Evolutionary conservation across 192 early-diverging fungal species (phyloP).

Genomic region (Lunasporangiospora selenospora): DNA sequence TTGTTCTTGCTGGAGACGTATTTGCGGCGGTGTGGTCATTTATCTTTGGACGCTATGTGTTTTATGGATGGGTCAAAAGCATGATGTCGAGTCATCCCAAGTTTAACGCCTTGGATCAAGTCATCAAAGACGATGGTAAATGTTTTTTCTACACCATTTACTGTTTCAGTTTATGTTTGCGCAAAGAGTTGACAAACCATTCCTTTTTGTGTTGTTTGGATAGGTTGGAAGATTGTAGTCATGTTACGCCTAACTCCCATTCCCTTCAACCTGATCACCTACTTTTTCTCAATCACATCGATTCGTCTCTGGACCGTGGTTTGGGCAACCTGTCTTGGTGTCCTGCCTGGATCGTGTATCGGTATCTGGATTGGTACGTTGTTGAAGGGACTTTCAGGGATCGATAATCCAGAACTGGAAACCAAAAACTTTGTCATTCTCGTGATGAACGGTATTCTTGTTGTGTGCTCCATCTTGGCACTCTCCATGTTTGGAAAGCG

Average conservation of each 20-base stretch:
- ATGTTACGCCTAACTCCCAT: constrained; percentile 52
- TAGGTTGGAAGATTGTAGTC: constrained; percentile 60
- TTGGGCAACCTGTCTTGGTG: constrained; percentile 53
- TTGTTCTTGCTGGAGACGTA: constrained; percentile 45
- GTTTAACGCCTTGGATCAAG: constrained; percentile 46
- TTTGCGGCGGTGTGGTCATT: constrained; percentile 44
- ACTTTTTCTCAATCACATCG: constrained; percentile 54
- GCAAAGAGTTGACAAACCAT: not conserved
- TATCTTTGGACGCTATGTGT: constrained; percentile 53
- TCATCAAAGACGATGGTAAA: constrained; percentile 54
- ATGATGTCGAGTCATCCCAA: constrained; percentile 49
- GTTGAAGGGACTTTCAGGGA: constrained; percentile 48
- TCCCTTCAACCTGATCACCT: constrained; percentile 53
- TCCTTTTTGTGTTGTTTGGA: not conserved
- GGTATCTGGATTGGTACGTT: constrained; percentile 55
- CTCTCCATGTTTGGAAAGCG: constrained; percentile 53
- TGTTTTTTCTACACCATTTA: not conserved
- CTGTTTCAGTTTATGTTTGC: not conserved
- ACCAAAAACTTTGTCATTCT: constrained; percentile 48
- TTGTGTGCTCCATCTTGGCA: constrained; percentile 42
- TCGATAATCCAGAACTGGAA: constrained; percentile 51
- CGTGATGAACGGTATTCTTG: constrained; percentile 51
- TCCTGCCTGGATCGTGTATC: constrained; percentile 51
- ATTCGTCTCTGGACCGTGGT: constrained; percentile 46
- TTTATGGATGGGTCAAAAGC: constrained; percentile 51